These are phyloP conservation scores for Globisporangium ultimum DNA, from an alignment of 352 stramenopile species.

Conservation along the genomic window DNA sequence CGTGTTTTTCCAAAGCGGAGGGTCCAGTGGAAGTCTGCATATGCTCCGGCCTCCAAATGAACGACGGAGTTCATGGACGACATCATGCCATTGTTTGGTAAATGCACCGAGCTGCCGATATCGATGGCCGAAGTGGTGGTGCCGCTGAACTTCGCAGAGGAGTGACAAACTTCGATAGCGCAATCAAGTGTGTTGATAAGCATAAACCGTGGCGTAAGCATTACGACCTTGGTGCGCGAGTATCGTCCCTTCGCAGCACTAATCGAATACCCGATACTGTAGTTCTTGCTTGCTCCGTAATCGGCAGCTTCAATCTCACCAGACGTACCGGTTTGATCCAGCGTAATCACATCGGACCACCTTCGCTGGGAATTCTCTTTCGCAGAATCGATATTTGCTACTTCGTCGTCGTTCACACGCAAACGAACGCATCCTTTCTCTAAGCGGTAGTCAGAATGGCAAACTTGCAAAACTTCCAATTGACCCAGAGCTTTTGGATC, in stretches of 20 bases:
- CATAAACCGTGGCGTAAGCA: slow-evolving; percentile 83
- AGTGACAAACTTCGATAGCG: slow-evolving; percentile 78
- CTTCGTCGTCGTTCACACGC: slow-evolving; percentile 56
- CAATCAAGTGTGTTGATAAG: slow-evolving; percentile 75
- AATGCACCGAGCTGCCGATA: slow-evolving; percentile 29
- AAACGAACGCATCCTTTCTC: slow-evolving; percentile 71
- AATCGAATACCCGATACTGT: slow-evolving; percentile 83
- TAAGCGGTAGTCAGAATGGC: slow-evolving; percentile 65
- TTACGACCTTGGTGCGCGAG: slow-evolving; percentile 86
- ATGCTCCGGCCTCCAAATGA: slow-evolving; percentile 63
- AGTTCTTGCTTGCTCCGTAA: slow-evolving; percentile 55
- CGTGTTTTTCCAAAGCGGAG: slow-evolving; percentile 63
- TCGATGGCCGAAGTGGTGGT: slow-evolving; percentile 37
- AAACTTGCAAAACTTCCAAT: slow-evolving; percentile 78
- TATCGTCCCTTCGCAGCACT: slow-evolving; percentile 69
- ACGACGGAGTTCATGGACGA: slow-evolving; percentile 67
- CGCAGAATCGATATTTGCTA: slow-evolving; percentile 15
- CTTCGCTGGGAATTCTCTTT: slow-evolving; percentile 57
- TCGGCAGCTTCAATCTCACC: slow-evolving; percentile 73
- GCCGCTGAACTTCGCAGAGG: slow-evolving; percentile 50
- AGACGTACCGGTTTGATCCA: slow-evolving; percentile 75
- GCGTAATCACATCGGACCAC: slow-evolving; percentile 67
- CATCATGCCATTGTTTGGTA: slow-evolving; percentile 48
- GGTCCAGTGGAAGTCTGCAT: slow-evolving; percentile 85
- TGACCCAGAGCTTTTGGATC: slow-evolving; percentile 55